phyloP scores from a whole-genome alignment of 306 rosid species.

The Canavalia ensiformis region DNA sequence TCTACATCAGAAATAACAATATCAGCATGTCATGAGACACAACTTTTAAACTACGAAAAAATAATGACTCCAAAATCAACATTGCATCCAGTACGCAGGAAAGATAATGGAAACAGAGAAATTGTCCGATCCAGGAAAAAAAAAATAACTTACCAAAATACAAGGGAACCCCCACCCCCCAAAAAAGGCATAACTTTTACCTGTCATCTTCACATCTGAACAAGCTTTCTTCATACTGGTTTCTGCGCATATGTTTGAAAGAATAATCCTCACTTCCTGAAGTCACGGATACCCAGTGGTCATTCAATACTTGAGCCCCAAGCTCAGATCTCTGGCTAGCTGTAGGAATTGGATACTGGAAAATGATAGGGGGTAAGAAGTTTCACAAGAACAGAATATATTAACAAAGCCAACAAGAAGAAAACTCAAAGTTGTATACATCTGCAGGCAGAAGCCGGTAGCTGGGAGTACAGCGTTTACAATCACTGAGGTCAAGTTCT shows the following conservation, averaged over 20 bases:
- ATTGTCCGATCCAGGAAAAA: conserved; percentile 14
- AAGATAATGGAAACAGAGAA: conserved; percentile 27
- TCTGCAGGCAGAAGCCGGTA: conserved; percentile 94
- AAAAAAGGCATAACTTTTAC: conserved; percentile 50
- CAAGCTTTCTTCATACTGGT: conserved; percentile 97
- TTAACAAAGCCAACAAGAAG: conserved; percentile 40
- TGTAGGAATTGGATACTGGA: conserved; percentile 93
- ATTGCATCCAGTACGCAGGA: conserved; percentile 30
- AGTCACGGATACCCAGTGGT: conserved; percentile 98
- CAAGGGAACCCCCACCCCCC: too few species aligned
- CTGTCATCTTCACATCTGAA: conserved; percentile 99
- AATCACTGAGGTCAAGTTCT: conserved; percentile 93
- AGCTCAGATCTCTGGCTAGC: conserved; percentile 94
- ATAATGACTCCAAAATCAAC: conserved; percentile 32
- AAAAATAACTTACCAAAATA: neutral
- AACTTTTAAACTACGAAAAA: conserved; percentile 37
- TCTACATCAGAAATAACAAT: conserved; percentile 58
- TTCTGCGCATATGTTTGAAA: conserved; percentile 96
- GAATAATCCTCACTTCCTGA: conserved; percentile 99
- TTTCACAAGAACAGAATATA: conserved; percentile 35
- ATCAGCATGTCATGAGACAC: conserved; percentile 34
- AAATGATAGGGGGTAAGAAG: conserved; percentile 34
- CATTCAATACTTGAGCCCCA: conserved; percentile 93
- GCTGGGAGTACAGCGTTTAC: conserved; percentile 93
- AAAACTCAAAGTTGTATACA: conserved; percentile 53